Percentiles rank a stretch among this genome's conserved stretches.
Conservation (phyloP, 164 flowering plant genomes). For the Vitis vinifera region ASM3070453v1 NC_081810.1:6058001-6058500, state of each 20-base stretch:
- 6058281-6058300: constrained; percentile 68
- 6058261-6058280: constrained; percentile 61
- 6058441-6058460: constrained; percentile 65
- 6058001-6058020: constrained; percentile 64
- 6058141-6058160: constrained; percentile 68
- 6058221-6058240: constrained; percentile 71
- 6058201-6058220: constrained; percentile 76
- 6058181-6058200: constrained; percentile 64
- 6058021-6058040: constrained; percentile 81
- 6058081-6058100: constrained; percentile 37
- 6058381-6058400: constrained; percentile 42
- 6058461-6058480: constrained; percentile 65
- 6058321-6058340: constrained; percentile 31
- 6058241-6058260: constrained; percentile 70
- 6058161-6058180: constrained; percentile 69
- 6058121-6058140: constrained; percentile 37
- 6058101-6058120: constrained; percentile 39
- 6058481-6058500: constrained; percentile 71
- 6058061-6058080: constrained; percentile 66
- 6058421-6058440: constrained; percentile 70
- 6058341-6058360: constrained; percentile 55
- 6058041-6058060: constrained; percentile 90
- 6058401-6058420: constrained; percentile 38
- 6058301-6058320: constrained; percentile 52
- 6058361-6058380: constrained; percentile 53